phyloP scores from a whole-genome alignment of 2,329 filamentous ascomycete genomes.

The Aspergillus fischeri region DNA sequence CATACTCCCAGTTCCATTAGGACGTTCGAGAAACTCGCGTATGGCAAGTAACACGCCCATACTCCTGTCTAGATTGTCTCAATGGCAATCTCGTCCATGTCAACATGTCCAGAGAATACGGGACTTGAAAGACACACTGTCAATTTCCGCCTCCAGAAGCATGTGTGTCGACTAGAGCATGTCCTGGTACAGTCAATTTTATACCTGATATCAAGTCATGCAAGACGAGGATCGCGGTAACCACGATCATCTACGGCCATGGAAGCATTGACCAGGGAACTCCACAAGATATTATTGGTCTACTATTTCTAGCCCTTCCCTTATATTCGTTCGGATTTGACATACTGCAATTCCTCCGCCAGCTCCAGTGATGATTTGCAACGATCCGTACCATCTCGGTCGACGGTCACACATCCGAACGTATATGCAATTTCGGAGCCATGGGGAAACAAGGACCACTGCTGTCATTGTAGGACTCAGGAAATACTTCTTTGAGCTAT shows the following conservation, averaged over 20 bases:
- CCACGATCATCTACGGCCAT: neutral
- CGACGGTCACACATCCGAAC: neutral
- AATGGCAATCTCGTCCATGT: constrained; percentile 7
- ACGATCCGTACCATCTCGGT: neutral
- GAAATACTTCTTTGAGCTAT: neutral
- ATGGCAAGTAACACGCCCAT: neutral
- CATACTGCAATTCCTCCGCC: neutral
- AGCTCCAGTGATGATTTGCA: neutral
- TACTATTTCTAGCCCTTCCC: neutral
- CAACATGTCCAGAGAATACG: constrained; percentile 6
- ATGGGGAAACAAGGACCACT: neutral
- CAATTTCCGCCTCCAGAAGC: neutral
- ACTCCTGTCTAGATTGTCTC: constrained; percentile 7
- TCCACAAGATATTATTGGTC: neutral
- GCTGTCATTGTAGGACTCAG: neutral
- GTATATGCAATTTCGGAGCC: neutral
- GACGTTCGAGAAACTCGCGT: neutral
- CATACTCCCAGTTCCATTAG: too few relatives aligned
- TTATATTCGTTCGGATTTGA: neutral
- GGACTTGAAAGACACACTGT: constrained; percentile 4
- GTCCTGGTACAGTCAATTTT: neutral
- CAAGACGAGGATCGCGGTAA: neutral
- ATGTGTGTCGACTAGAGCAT: neutral
- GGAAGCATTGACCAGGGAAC: neutral
- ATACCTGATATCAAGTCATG: neutral